Evolutionary conservation across 352 stramenopile species (phyloP).

Genomic region (Pythium phragmitis): DNA sequence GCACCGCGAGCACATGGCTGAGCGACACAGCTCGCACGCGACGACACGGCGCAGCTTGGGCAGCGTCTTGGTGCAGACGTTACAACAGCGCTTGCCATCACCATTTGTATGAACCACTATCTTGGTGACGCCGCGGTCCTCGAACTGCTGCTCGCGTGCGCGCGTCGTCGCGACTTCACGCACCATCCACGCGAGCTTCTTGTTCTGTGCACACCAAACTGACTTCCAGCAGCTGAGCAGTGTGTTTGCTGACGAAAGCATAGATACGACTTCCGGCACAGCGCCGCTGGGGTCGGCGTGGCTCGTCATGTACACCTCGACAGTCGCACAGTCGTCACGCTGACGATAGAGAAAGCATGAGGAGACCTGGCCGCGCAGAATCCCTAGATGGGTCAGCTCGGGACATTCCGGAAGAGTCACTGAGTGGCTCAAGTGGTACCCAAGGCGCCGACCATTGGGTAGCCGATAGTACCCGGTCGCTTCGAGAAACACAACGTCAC

Average conservation of each 20-base stretch:
- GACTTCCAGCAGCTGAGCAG: conserved; percentile 29
- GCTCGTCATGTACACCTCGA: conserved; percentile 51
- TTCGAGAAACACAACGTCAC: conserved; percentile 51
- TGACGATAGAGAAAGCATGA: conserved; percentile 43
- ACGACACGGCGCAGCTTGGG: neutral
- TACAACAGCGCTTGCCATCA: conserved; percentile 11
- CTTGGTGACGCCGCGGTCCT: neutral
- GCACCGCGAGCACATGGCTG: conserved; percentile 7
- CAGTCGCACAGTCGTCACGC: conserved; percentile 19
- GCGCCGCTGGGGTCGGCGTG: conserved; percentile 37
- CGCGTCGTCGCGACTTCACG: neutral
- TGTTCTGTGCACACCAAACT: conserved; percentile 25
- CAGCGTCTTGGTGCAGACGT: neutral
- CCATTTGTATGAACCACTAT: neutral
- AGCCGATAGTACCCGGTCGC: conserved; percentile 30
- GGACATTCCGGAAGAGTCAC: conserved; percentile 31
- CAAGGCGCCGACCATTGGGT: conserved; percentile 25
- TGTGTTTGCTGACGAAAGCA: conserved; percentile 19
- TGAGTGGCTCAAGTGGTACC: conserved; percentile 37
- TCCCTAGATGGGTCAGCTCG: conserved; percentile 31
- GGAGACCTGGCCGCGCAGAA: conserved; percentile 51
- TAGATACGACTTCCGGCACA: conserved; percentile 11
- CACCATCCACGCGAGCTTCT: conserved; percentile 27
- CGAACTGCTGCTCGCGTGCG: neutral
- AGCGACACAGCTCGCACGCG: conserved; percentile 7